phyloP scores from a whole-genome alignment of 257 asterid genomes.

The Eucommia ulmoides region DNA sequence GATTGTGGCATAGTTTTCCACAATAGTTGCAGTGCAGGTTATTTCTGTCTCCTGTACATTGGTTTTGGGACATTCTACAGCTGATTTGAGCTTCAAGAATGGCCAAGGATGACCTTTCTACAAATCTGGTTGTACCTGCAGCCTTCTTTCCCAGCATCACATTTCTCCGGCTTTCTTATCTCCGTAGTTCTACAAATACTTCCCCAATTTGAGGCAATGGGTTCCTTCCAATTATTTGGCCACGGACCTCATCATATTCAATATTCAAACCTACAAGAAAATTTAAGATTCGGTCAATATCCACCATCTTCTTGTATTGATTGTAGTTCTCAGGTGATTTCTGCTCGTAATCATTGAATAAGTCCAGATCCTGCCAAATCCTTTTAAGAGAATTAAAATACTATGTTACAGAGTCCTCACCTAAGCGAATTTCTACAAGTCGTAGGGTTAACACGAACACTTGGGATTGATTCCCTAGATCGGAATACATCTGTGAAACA shows the following conservation, averaged over 20 bases:
- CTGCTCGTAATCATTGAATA: neutral
- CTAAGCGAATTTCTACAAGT: neutral
- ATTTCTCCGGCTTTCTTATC: neutral
- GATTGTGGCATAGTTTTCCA: neutral
- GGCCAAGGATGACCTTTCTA: neutral
- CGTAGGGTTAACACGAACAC: neutral
- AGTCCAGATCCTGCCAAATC: neutral
- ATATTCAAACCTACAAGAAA: neutral
- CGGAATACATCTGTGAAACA: neutral
- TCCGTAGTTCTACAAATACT: neutral
- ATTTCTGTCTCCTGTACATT: neutral
- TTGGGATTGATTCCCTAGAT: neutral
- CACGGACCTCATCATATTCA: neutral
- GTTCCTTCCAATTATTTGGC: neutral
- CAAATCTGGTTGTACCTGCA: neutral
- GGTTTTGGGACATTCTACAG: neutral
- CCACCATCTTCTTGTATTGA: neutral
- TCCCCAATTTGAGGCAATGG: neutral
- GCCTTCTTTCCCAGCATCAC: neutral
- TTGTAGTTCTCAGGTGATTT: neutral
- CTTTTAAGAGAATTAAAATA: neutral
- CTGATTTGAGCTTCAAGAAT: neutral
- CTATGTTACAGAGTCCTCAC: neutral
- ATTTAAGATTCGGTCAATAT: neutral
- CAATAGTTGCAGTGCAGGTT: neutral